Conservation (phyloP, 164 flowering plant species). For the Piper betle region DNA sequence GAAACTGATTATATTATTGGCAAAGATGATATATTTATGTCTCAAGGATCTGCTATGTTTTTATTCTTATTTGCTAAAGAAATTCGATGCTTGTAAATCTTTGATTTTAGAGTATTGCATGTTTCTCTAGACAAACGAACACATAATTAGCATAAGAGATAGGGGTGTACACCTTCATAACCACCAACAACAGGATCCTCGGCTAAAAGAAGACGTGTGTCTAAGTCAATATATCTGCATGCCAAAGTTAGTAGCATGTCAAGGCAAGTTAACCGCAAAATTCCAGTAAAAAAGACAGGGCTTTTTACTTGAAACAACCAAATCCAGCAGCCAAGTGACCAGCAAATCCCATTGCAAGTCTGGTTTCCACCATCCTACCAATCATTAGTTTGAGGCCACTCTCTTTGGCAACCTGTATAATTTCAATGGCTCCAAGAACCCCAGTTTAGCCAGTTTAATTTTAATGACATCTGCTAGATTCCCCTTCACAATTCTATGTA, state of each 20-base stretch:
- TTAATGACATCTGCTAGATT: constrained; percentile 75
- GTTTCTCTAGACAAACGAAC: background rate
- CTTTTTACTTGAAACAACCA: constrained; percentile 85
- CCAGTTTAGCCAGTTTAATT: constrained; percentile 82
- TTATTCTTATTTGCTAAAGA: too few species aligned
- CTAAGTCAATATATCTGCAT: constrained; percentile 30
- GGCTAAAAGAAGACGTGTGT: constrained; percentile 40
- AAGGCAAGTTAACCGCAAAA: background rate
- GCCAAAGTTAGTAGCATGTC: constrained; percentile 1
- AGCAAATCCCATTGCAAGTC: constrained; percentile 36
- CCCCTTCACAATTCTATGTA: constrained; percentile 39
- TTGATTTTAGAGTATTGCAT: too few species aligned
- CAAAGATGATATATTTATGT: too few species aligned
- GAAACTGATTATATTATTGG: too few species aligned
- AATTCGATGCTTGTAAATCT: too few species aligned
- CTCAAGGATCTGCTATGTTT: too few species aligned
- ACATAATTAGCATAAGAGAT: background rate
- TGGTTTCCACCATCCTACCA: too few species aligned
- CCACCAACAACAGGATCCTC: constrained; percentile 86
- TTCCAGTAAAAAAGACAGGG: background rate
- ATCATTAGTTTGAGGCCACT: constrained; percentile 57
- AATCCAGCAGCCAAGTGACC: constrained; percentile 93
- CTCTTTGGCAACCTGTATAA: constrained; percentile 53
- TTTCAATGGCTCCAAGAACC: constrained; percentile 72
- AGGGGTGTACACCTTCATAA: constrained; percentile 56